Base-by-base conservation (phyloP, 352 stramenopile species). In the Phytopythium delawarense region DNA sequence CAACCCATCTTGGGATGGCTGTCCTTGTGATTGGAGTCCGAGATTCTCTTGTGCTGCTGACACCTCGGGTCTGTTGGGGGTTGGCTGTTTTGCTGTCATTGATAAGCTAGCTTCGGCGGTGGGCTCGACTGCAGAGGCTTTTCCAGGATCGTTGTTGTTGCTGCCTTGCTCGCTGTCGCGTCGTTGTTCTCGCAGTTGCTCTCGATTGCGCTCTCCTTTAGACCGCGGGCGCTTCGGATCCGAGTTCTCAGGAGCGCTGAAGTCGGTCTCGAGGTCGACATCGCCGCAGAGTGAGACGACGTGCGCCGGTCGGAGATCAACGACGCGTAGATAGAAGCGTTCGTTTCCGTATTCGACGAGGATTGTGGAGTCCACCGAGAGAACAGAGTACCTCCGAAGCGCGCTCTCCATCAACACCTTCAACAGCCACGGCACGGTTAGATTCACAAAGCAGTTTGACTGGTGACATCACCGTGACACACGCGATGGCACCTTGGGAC, bases 251-350 rank as follows among this genome's bases (percentile, higher is more conserved):
- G 79, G 79, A 1, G 59, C 59, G 50, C 72, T 80, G 40, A 89
- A 88, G 34, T 89, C 70, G 48, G 78, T 73, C 55, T 86, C 75
- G 28, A 90, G 51, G 34, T 90, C 81, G n/a, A 90, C 78, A 40
- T 90, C 78, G 20, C 81, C 78, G 11, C 81, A 78, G 25, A 90
- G 69, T 57, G 76, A 84, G 42, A 90, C 57, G 0, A 77, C 78
- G 0, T 59, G 1, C 11, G 49, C 61, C 11, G 81, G 81, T 32
- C 86, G 84, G 28, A 90, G 68, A 39, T 88, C 76, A 13, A 76
- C 60, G 5, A 88, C 69, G 20, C 71, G 73, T 15, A 90, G 59
- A 39, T 79, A 79, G 54, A 77, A 86, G 12, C 61, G 65, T 7
- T 72, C 48, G 44, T 55, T 66, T 1, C 75, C 79, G 48, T 88